phyloP scores from a whole-genome alignment of 2,329 filamentous ascomycete species.

The Sordariomycetes sp. region DNA sequence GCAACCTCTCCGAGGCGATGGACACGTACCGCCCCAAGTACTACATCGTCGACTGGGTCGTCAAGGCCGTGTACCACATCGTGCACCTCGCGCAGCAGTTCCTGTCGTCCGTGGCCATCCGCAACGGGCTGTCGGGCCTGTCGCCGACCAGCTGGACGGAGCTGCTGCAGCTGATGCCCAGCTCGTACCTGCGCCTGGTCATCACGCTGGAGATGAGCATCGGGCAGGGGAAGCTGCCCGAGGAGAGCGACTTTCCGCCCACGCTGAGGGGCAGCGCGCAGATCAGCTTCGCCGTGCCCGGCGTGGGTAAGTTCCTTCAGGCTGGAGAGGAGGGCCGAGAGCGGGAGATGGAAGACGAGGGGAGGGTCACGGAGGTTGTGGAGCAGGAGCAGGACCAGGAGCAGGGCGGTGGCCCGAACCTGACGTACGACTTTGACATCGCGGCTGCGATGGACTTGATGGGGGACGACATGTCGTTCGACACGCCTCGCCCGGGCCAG shows the following conservation, averaged over 20 bases:
- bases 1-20: constrained; percentile 33
- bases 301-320: not conserved
- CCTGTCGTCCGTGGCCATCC: constrained; percentile 15
- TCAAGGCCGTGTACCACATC: constrained; percentile 30
- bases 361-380: not conserved
- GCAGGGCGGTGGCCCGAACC: not conserved
- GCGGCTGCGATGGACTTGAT: not conserved
- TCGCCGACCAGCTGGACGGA: constrained; percentile 29
- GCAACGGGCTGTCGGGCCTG: constrained; percentile 6
- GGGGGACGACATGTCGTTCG: not conserved
- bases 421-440: not conserved
- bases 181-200: constrained; percentile 28
- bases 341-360: not conserved
- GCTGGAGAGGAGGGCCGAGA: not conserved
- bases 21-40: constrained; percentile 33
- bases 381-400: not conserved
- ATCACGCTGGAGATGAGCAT: constrained; percentile 31
- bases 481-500: not conserved
- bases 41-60: constrained; percentile 32
- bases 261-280: constrained; percentile 17
- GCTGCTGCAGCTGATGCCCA: constrained; percentile 26
- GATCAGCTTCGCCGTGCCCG: not conserved
- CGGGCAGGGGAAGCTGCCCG: constrained; percentile 27
- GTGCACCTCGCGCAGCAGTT: constrained; percentile 24
- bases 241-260: constrained; percentile 28